Base-by-base conservation (phyloP, 2,329 filamentous ascomycete genomes). In the Stemphylium beticola region DNA sequence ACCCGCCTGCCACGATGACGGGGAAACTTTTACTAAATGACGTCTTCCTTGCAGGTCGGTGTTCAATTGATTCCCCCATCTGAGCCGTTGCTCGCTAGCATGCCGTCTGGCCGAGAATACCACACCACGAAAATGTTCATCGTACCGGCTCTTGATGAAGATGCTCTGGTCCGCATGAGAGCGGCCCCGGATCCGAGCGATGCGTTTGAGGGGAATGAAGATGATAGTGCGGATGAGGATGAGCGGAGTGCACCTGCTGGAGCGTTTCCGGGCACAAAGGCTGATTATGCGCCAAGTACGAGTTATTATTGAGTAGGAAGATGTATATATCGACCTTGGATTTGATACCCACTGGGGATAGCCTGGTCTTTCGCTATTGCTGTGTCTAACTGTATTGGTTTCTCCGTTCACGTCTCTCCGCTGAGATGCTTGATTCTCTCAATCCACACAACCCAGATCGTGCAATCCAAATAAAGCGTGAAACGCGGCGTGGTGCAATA, bases 91-190 rank as follows among this genome's bases (percentile, higher is more conserved):
- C 76, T 96, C 4, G 84, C 90, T 6, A 87, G 86, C 57, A 89
- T 98, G 79, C 93, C 95, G 0, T 93, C 90, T 1, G 93, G 93
- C 1, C 85, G 93, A 59, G 93, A 97, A 67, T 92, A 96, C 48
- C 89, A 96, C 49, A 83, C 81, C 0, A 79, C 91, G 32, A 88
- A 87, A 66, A 81, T 85, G 0, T 97, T 87, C 64, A 79, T 83
- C 6, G 83, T 86, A 0, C 89, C 89, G 0, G 73, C 77, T 1
- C 76, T 97, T 10, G 89, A 89, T 38, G 79, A 82, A 10, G 83
- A 87, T 24, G 78, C 84, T 0, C 77, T 98, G 10, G 67, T 78
- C 9, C 76, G 77, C 11, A 84, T 88, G 82, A 78, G 85, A 51
- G 84, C 82, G 15, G 82, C 83, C 4, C 81, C 82, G 4, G 81